Conservation (phyloP, 2,329 filamentous ascomycete genomes). For the Fusarium sp. region DNA sequence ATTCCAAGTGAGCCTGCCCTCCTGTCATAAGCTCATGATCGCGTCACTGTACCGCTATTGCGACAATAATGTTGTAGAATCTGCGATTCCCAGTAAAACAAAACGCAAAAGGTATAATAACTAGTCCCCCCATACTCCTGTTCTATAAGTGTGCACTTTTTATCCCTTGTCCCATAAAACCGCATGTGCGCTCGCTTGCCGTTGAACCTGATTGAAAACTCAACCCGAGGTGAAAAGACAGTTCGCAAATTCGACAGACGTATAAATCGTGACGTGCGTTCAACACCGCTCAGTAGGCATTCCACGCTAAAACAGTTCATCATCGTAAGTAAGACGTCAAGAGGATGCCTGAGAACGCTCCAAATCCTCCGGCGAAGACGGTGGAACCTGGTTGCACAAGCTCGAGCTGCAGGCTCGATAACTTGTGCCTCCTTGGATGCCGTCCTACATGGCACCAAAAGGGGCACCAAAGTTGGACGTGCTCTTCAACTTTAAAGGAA, state of each 20-base stretch:
- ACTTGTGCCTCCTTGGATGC: not conserved
- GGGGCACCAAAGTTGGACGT: constrained; percentile 60
- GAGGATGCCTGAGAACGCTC: not conserved
- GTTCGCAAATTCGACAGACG: constrained; percentile 29
- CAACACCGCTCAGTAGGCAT: constrained; percentile 3
- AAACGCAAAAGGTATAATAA: constrained; percentile 22
- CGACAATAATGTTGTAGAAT: constrained; percentile 10
- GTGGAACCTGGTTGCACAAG: constrained; percentile 8
- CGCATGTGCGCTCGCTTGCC: constrained; percentile 28
- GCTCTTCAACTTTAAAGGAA: constrained; percentile 57
- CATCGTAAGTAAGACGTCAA: constrained; percentile 9
- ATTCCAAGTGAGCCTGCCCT: constrained; percentile 13
- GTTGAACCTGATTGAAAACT: constrained; percentile 13
- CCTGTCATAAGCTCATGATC: constrained; percentile 22
- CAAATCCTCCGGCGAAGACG: not conserved
- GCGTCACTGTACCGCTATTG: constrained; percentile 20
- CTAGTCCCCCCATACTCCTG: constrained; percentile 26
- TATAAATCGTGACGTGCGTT: constrained; percentile 20
- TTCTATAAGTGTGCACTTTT: constrained; percentile 35
- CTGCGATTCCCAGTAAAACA: constrained; percentile 10
- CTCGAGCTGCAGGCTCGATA: not conserved
- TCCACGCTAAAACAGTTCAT: constrained; percentile 26
- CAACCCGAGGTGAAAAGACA: constrained; percentile 18
- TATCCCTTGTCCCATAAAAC: constrained; percentile 16
- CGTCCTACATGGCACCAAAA: constrained; percentile 49